Conservation (phyloP, 495 filamentous ascomycete genomes). For the Annulohypoxylon nitens region DNA sequence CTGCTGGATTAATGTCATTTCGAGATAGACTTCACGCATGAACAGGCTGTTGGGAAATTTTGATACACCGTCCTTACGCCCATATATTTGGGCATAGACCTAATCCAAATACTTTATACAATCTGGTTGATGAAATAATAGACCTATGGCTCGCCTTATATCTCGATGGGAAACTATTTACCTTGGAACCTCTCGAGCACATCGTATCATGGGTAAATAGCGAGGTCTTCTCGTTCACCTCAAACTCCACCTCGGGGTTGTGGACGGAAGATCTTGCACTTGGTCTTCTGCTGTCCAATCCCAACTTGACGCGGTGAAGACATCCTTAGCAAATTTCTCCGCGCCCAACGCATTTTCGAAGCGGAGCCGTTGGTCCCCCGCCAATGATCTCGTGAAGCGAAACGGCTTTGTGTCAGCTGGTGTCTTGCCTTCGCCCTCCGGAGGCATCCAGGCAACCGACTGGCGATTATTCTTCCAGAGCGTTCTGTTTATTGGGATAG, state of each 20-base stretch:
- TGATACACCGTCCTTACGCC: neutral
- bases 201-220: neutral
- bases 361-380: constrained; percentile 56
- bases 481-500: constrained; percentile 59
- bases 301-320: constrained; percentile 71
- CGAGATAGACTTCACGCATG: constrained; percentile 9
- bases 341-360: constrained; percentile 56
- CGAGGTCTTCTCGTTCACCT: constrained; percentile 3
- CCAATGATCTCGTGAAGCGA: constrained; percentile 55
- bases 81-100: neutral
- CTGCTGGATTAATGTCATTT: neutral
- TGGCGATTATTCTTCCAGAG: constrained; percentile 61
- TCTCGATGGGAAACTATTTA: no score
- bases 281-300: constrained; percentile 68
- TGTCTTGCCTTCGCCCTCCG: constrained; percentile 26
- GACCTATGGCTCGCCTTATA: neutral
- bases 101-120: neutral
- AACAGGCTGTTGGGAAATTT: neutral
- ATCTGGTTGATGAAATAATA: neutral
- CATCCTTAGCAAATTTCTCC: constrained; percentile 58
- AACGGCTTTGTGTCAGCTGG: constrained; percentile 49
- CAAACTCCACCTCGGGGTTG: constrained; percentile 47
- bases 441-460: constrained; percentile 50
- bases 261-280: constrained; percentile 39
- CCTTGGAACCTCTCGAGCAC: no score